phyloP scores from a whole-genome alignment of 352 stramenopile genomes.

The Globisporangium spinosum region DNA sequence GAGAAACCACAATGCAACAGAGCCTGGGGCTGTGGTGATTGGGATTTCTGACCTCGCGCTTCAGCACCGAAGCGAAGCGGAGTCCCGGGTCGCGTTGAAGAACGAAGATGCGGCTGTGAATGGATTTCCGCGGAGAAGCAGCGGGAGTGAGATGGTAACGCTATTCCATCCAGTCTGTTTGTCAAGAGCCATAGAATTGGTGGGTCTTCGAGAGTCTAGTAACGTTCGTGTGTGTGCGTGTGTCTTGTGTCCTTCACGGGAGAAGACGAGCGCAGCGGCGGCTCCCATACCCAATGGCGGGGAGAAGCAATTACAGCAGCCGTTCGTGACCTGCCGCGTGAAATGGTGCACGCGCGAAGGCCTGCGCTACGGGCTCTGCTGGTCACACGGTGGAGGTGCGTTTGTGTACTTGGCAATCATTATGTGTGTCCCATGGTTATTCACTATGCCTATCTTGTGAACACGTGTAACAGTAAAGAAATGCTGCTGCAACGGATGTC shows the following conservation, averaged over 20 bases:
- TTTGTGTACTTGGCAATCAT: neutral
- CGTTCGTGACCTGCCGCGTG: constrained; percentile 30
- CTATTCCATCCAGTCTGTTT: neutral
- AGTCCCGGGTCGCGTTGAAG: neutral
- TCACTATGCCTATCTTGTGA: neutral
- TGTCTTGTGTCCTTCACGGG: neutral
- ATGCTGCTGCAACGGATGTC: constrained; percentile 36
- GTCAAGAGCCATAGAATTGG: neutral
- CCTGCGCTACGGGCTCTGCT: constrained; percentile 50
- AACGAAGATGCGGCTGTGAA: neutral
- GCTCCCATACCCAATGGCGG: neutral
- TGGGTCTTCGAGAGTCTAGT: neutral
- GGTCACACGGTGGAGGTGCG: constrained; percentile 45
- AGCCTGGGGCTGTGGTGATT: neutral
- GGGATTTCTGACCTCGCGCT: neutral
- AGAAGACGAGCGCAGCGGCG: neutral
- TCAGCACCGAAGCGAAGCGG: neutral
- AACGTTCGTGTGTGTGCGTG: neutral
- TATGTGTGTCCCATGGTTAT: neutral
- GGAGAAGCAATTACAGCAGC: neutral
- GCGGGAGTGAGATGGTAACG: neutral
- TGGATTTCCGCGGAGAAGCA: neutral
- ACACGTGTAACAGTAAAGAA: constrained; percentile 31
- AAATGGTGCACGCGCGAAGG: constrained; percentile 38
- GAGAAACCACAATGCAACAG: neutral